phyloP scores from a whole-genome alignment of 768 basidiomycete genomes.

The Xerocomellus intermedius region DNA sequence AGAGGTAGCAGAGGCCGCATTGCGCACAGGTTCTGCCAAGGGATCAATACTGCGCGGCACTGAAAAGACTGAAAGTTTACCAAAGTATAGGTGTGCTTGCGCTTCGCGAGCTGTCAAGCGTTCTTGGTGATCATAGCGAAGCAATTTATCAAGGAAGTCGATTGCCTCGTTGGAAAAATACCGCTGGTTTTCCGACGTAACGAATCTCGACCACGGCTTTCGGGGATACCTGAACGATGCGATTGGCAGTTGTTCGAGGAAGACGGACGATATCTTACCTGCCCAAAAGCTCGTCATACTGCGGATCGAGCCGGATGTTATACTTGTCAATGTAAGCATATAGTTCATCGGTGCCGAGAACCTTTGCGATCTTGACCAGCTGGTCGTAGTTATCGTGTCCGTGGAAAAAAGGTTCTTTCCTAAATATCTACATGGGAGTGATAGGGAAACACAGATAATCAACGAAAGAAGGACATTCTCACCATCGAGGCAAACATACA shows the following conservation, averaged over 20 bases:
- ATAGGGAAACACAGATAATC: background rate
- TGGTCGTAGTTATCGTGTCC: slow-evolving; percentile 99
- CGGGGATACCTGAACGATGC: slow-evolving; percentile 66
- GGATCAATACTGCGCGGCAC: slow-evolving; percentile 19
- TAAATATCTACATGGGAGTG: slow-evolving; percentile 72
- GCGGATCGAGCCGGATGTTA: slow-evolving; percentile 92
- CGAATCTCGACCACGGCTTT: slow-evolving; percentile 94
- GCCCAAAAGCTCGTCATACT: slow-evolving; percentile 92
- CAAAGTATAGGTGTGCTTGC: slow-evolving; percentile 91
- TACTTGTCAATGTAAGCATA: slow-evolving; percentile 94
- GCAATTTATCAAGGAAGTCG: slow-evolving; percentile 91
- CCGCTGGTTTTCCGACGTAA: slow-evolving; percentile 93
- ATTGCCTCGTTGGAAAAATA: slow-evolving; percentile 97
- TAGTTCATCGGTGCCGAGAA: slow-evolving; percentile 93
- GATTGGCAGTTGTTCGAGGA: slow-evolving; percentile 6
- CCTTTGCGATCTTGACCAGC: slow-evolving; percentile 96
- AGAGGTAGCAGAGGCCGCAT: slow-evolving; percentile 39
- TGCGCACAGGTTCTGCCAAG: slow-evolving; percentile 64
- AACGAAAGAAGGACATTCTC: slow-evolving; percentile 21
- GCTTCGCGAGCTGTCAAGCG: slow-evolving; percentile 93
- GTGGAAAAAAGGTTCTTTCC: slow-evolving; percentile 99
- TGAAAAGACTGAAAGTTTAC: slow-evolving; percentile 37
- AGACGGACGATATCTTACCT: slow-evolving; percentile 44
- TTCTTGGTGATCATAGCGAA: slow-evolving; percentile 97
- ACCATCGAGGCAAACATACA: slow-evolving; percentile 99